A percentile compares a stretch with the other conserved stretches of the same genome.
phyloP scores from a whole-genome alignment of 1,284 basidiomycete genomes.

The Austroboletus novae-zelandiae region DNA sequence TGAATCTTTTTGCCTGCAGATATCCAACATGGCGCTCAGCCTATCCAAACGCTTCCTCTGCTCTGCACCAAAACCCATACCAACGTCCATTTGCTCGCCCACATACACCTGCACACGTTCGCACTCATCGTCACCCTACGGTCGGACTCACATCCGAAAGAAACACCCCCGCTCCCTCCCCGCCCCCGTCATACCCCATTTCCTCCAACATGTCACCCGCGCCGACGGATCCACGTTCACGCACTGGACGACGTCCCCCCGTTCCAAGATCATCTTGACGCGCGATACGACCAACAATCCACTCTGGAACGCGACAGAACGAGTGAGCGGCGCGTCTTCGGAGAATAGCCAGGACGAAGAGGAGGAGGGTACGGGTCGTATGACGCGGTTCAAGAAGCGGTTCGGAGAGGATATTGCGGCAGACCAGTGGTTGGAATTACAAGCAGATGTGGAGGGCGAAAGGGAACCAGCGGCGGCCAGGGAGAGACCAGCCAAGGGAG shows the following conservation, averaged over 20 bases:
- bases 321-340: slow-evolving; percentile 54
- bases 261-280: slow-evolving; percentile 68
- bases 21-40: slow-evolving; percentile 8
- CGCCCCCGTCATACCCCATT: slow-evolving; percentile 79
- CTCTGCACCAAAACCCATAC: not conserved
- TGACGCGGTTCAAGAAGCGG: slow-evolving; percentile 76
- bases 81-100: not conserved
- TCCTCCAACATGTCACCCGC: slow-evolving; percentile 78
- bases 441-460: slow-evolving; percentile 25
- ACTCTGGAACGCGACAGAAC: slow-evolving; percentile 63
- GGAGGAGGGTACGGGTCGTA: slow-evolving; percentile 65
- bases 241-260: slow-evolving; percentile 84
- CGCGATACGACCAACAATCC: slow-evolving; percentile 86
- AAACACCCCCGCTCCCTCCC: slow-evolving; percentile 65
- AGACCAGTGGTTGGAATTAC: slow-evolving; percentile 34
- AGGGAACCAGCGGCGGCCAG: slow-evolving; percentile 29
- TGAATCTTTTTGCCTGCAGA: too few species aligned
- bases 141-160: slow-evolving; percentile 74
- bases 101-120: slow-evolving; percentile 30
- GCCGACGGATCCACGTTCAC: slow-evolving; percentile 86
- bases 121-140: slow-evolving; percentile 70
- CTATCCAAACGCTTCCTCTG: slow-evolving; percentile 13
- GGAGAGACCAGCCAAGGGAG: slow-evolving; percentile 14
- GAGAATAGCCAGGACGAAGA: slow-evolving; percentile 66
- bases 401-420: slow-evolving; percentile 62